Evolutionary conservation across 768 basidiomycete species (phyloP).

Genomic region (Tricholoma furcatifolium): DNA sequence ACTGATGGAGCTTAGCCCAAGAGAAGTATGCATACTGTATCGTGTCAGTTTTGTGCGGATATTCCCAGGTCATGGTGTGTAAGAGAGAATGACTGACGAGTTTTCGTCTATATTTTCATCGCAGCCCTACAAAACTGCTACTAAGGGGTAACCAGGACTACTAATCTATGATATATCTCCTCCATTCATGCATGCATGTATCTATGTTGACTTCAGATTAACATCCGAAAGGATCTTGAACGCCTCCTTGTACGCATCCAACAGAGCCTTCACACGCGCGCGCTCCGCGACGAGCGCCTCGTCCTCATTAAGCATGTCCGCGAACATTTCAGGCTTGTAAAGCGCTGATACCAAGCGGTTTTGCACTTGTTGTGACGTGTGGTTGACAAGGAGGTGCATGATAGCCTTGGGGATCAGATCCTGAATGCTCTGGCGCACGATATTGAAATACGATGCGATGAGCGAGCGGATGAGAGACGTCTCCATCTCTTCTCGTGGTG

Average conservation of each 20-base stretch:
- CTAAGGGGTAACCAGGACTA: slow-evolving; percentile 12
- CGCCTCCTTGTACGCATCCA: slow-evolving; percentile 96
- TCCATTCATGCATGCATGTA: background rate
- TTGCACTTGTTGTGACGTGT: slow-evolving; percentile 95
- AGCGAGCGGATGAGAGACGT: slow-evolving; percentile 91
- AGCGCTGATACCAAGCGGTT: slow-evolving; percentile 91
- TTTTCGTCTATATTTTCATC: background rate
- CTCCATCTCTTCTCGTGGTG: slow-evolving; percentile 93
- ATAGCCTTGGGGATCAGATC: slow-evolving; percentile 97
- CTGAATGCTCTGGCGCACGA: slow-evolving; percentile 95
- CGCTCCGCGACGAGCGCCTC: slow-evolving; percentile 93
- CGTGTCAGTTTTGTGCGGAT: too few relatives aligned
- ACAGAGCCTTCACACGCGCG: slow-evolving; percentile 85
- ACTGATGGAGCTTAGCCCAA: too few relatives aligned
- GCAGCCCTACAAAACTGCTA: slow-evolving; percentile 1
- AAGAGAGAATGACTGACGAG: background rate
- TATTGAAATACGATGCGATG: slow-evolving; percentile 93
- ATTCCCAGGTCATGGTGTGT: too few relatives aligned
- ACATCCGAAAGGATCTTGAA: slow-evolving; percentile 87
- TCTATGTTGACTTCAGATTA: slow-evolving; percentile 63
- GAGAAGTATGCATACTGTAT: too few relatives aligned
- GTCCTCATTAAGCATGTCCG: slow-evolving; percentile 91
- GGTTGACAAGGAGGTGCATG: slow-evolving; percentile 97
- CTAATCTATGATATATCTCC: slow-evolving; percentile 15
- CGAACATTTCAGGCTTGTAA: slow-evolving; percentile 93